Evolutionary conservation across 176 grass and related monocot species (phyloP).

Genomic region (Aechmea fasciata): DNA sequence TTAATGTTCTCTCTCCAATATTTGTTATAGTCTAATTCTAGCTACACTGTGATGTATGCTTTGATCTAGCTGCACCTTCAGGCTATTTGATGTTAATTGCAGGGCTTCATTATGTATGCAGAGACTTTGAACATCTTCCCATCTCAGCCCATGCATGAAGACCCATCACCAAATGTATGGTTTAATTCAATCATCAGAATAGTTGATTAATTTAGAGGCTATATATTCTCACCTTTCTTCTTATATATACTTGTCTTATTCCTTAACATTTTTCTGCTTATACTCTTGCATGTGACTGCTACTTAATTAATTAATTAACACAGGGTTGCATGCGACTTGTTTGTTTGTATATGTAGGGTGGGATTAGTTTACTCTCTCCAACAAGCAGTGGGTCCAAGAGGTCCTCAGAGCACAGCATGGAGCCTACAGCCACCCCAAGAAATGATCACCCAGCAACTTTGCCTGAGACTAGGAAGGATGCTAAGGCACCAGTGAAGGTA

Average conservation of each 20-base stretch:
- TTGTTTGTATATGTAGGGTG: constrained; percentile 37
- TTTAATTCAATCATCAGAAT: no score
- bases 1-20: no score
- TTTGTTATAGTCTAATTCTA: background rate
- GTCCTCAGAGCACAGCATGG: constrained; percentile 35
- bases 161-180: constrained; percentile 33
- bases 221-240: background rate
- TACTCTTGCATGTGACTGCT: no score
- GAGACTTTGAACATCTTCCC: constrained; percentile 99
- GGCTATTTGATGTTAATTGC: constrained; percentile 9
- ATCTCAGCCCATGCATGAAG: constrained; percentile 91
- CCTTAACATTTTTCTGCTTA: background rate
- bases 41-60: background rate
- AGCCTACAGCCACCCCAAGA: constrained; percentile 44
- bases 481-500: constrained; percentile 61
- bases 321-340: background rate
- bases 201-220: background rate
- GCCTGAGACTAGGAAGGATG: constrained; percentile 46
- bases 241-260: background rate
- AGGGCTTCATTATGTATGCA: constrained; percentile 65
- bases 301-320: no score
- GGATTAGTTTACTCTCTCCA: constrained; percentile 60
- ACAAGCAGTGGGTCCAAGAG: constrained; percentile 57
- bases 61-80: background rate
- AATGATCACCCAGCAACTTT: constrained; percentile 39